These are phyloP conservation scores for Dendrobium huoshanense DNA, from an alignment of 106 monocot species.

Conservation along the genomic window DNA sequence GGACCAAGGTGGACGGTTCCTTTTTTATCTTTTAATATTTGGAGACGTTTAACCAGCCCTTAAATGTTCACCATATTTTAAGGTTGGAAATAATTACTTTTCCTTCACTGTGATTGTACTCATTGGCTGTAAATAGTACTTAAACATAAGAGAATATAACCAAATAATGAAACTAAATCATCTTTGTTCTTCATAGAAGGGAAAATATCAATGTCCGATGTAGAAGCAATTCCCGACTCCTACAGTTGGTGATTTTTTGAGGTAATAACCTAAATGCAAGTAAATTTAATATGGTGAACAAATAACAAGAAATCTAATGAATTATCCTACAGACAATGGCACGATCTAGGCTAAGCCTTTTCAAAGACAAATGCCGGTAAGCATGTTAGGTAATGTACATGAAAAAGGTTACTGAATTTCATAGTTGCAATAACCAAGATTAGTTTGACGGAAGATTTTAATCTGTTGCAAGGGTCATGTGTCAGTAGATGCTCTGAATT, in stretches of 20 bases:
- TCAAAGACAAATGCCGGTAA: neutral
- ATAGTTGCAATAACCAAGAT: neutral
- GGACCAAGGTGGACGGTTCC: neutral
- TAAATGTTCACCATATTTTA: neutral
- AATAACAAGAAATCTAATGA: neutral
- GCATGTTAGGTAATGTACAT: neutral
- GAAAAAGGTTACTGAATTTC: neutral
- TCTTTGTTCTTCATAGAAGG: neutral
- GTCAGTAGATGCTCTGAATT: neutral
- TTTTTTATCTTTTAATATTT: neutral
- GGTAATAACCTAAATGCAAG: neutral
- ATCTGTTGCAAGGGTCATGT: neutral
- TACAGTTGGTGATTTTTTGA: neutral
- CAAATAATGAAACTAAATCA: neutral
- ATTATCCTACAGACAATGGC: neutral
- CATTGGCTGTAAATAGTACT: neutral
- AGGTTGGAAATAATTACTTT: neutral
- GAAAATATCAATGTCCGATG: neutral
- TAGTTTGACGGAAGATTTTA: neutral
- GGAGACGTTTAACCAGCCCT: neutral
- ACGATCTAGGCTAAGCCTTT: neutral
- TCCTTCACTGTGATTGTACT: neutral
- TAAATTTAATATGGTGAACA: neutral
- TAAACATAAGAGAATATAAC: neutral
- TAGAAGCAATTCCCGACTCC: neutral